Base-by-base conservation (phyloP, 176 grass and related monocot species). In the Avena insularis region DNA sequence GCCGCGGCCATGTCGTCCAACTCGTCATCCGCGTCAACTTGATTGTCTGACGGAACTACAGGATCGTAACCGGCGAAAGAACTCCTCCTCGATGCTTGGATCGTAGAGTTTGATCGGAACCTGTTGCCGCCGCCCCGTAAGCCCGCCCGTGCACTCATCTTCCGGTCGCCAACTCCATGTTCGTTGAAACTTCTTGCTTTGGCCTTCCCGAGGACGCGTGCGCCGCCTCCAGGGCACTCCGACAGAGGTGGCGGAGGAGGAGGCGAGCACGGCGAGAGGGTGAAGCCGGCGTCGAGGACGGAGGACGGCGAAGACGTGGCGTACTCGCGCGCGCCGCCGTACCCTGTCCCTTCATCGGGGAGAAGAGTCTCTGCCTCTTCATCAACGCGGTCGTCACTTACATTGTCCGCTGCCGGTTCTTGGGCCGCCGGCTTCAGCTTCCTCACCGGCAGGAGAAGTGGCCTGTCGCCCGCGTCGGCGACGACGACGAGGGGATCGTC, bases 401-500 rank as follows among this genome's bases (percentile, higher is more conserved):
- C 27, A 20, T 23, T 19, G 60, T 23, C 90, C 13, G 40, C 6
- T 50, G 62, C 50, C 9, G 66, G 29, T 25, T 87, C 86, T 56
- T 79, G 20, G 50, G 53, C 53, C n/a, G 20, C 20, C 7, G 78
- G 81, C 63, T 89, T 93, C 25, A 93, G 86, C 81, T 90, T 93
- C 79, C 94, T 83, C 45, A 91, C 83, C 2, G 94, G 94, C 66
- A 93, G 78, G 21, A 77, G 66, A 23, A 91, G 74, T 46, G 91
- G 94, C 55, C 79, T 88, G 40, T 91, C 88, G 16, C 62, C 6
- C 0, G 57, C 0, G 57, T 77, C 77, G 45, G 88, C 81, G 5
- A 96, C 74, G 15, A 91, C 79, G 46, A 96, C 82, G 51, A 93
- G 89, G 46, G 91, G 68, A 17, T 92, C 68, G 27, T 93, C 77